Evolutionary conservation across 129 eudicot species (phyloP).

Genomic region (Mikania micrantha): DNA sequence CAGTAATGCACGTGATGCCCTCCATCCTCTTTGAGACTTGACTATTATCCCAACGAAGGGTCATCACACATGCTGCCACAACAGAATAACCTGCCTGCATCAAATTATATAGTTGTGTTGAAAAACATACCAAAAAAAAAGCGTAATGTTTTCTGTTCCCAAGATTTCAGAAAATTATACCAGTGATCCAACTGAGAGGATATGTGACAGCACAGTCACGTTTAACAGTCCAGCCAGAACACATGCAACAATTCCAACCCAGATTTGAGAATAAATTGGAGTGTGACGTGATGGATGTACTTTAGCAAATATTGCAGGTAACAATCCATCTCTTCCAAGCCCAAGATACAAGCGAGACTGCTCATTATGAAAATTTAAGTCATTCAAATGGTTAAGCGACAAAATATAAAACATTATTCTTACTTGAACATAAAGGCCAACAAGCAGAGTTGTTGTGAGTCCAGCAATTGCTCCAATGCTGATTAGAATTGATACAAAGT

Average conservation of each 20-base stretch:
- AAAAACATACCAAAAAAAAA: not conserved
- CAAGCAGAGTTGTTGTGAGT: slow-evolving; percentile 89
- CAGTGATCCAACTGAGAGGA: slow-evolving; percentile 94
- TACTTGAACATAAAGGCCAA: slow-evolving; percentile 99
- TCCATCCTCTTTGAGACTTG: slow-evolving; percentile 53
- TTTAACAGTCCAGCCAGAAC: slow-evolving; percentile 76
- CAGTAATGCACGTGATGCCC: slow-evolving; percentile 56
- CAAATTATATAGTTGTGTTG: not conserved
- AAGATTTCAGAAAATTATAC: slow-evolving; percentile 29
- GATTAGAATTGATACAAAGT: slow-evolving; percentile 68
- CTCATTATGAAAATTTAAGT: slow-evolving; percentile 9
- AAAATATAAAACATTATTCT: not conserved
- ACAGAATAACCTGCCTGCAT: slow-evolving; percentile 96
- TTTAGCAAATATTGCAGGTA: slow-evolving; percentile 77
- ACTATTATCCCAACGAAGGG: slow-evolving; percentile 72
- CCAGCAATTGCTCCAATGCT: slow-evolving; percentile 99
- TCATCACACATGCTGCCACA: slow-evolving; percentile 91
- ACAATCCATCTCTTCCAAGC: slow-evolving; percentile 94
- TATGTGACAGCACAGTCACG: slow-evolving; percentile 80
- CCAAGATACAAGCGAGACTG: slow-evolving; percentile 98
- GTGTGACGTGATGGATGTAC: slow-evolving; percentile 86
- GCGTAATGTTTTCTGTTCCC: not conserved
- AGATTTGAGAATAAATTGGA: slow-evolving; percentile 87
- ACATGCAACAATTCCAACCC: slow-evolving; percentile 93
- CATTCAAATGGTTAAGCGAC: not conserved